phyloP scores from a whole-genome alignment of 2,329 filamentous ascomycete species.

The Sporothrix globosa region DNA sequence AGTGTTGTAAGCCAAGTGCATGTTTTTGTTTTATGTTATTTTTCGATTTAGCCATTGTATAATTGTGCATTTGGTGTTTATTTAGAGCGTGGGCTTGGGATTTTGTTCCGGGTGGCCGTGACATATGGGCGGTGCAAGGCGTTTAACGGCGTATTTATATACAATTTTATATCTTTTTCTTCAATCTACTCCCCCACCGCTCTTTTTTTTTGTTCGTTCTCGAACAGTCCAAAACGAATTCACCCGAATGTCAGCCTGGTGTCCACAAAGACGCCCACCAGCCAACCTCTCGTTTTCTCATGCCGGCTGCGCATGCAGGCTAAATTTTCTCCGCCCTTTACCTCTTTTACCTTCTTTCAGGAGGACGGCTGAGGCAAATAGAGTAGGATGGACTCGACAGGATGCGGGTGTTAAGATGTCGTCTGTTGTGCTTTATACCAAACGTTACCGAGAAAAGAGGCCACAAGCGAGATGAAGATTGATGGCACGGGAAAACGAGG shows the following conservation, averaged over 20 bases:
- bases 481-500: not conserved
- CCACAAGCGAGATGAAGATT: conserved; percentile 12
- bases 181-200: not conserved
- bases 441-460: conserved; percentile 6
- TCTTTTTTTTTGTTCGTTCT: not conserved
- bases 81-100: not conserved
- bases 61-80: not conserved
- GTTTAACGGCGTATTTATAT: not conserved
- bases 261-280: not conserved
- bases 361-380: not conserved
- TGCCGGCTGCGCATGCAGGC: not conserved
- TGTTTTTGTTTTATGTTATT: not conserved
- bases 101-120: conserved; percentile 5
- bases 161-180: not conserved
- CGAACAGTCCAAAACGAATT: not conserved
- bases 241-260: not conserved
- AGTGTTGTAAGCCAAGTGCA: not conserved
- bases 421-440: conserved; percentile 12
- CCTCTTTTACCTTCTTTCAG: not conserved
- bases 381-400: not conserved
- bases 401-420: not conserved
- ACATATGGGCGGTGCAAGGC: conserved; percentile 21
- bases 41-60: not conserved
- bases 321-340: not conserved
- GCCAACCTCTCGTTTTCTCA: not conserved